Percentiles rank a stretch among this genome's conserved stretches.
Conservation (phyloP, 2,329 filamentous ascomycete genomes). For the Penicillium sp. region DNA sequence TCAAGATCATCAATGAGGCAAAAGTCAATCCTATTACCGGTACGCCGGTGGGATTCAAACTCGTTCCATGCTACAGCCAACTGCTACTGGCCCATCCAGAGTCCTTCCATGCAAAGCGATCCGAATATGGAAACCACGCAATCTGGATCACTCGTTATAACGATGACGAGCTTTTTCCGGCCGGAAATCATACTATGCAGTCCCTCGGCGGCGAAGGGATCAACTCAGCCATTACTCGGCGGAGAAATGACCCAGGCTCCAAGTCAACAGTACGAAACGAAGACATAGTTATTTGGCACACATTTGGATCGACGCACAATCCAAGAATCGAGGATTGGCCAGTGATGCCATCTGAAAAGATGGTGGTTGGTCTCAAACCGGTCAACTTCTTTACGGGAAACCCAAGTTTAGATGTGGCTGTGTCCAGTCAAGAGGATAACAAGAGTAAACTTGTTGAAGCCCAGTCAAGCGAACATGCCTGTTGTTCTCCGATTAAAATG, state of each 20-base stretch:
- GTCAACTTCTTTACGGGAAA: slow-evolving; percentile 24
- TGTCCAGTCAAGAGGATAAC: slow-evolving; percentile 20
- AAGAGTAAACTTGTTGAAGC: background rate
- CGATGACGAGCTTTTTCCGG: slow-evolving; percentile 50
- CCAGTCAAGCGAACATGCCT: background rate
- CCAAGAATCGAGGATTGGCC: slow-evolving; percentile 43
- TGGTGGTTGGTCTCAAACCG: slow-evolving; percentile 22
- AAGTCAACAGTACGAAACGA: slow-evolving; percentile 27
- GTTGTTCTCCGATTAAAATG: background rate
- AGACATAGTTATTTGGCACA: slow-evolving; percentile 40
- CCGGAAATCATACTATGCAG: slow-evolving; percentile 54
- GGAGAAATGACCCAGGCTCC: slow-evolving; percentile 20
- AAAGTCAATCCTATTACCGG: slow-evolving; percentile 52
- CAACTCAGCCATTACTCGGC: slow-evolving; percentile 15
- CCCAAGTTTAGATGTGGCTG: slow-evolving; percentile 20
- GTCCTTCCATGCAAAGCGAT: slow-evolving; percentile 49
- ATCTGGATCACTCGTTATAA: slow-evolving; percentile 53
- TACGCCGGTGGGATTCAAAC: slow-evolving; percentile 54
- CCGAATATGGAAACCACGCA: slow-evolving; percentile 52
- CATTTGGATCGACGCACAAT: slow-evolving; percentile 44
- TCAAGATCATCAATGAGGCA: slow-evolving; percentile 57
- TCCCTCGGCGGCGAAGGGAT: slow-evolving; percentile 27
- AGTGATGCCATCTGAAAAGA: slow-evolving; percentile 35
- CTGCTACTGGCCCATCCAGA: slow-evolving; percentile 53
- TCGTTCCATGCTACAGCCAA: slow-evolving; percentile 54